Evolutionary conservation across 1,139 yeast species (phyloP).

Genomic region (Taphrina populina): DNA sequence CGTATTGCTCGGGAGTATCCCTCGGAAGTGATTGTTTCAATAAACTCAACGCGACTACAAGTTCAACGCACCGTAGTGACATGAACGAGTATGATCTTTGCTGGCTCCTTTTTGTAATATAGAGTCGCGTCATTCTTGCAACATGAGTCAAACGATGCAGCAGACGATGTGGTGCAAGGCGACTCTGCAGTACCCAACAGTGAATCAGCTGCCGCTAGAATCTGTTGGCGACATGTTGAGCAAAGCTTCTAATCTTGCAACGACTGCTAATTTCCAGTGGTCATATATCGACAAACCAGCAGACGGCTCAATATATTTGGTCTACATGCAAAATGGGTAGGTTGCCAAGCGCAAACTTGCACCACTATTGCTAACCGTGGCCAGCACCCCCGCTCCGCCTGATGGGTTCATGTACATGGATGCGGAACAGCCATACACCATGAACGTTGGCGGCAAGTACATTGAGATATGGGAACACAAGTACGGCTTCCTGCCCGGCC

Average conservation of each 20-base stretch:
- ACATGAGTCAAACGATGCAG: slow-evolving; percentile 20
- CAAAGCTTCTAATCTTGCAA: slow-evolving; percentile 33
- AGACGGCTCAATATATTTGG: slow-evolving; percentile 36
- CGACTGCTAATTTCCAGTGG: slow-evolving; percentile 36
- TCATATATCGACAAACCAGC: slow-evolving; percentile 35
- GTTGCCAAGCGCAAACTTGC: not conserved
- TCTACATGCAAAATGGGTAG: slow-evolving; percentile 32
- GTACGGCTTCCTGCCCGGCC: slow-evolving; percentile 35
- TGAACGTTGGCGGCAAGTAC: slow-evolving; percentile 34
- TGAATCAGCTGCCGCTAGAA: slow-evolving; percentile 33
- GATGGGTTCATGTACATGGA: slow-evolving; percentile 38
- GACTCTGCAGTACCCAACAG: slow-evolving; percentile 33
- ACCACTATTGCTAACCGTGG: not conserved
- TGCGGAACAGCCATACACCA: slow-evolving; percentile 30
- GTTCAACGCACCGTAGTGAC: too few species aligned
- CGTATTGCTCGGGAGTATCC: too few species aligned
- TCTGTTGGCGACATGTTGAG: slow-evolving; percentile 37
- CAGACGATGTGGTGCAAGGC: slow-evolving; percentile 35
- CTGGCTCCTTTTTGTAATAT: too few species aligned
- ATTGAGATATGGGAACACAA: slow-evolving; percentile 36
- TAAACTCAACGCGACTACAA: too few species aligned
- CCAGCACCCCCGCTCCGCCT: slow-evolving; percentile 32
- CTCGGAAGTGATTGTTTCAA: too few species aligned
- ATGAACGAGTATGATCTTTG: too few species aligned
- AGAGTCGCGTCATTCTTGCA: too few species aligned